Evolutionary conservation across 352 stramenopile genomes (phyloP).

Genomic region (Elongisporangium undulatum): DNA sequence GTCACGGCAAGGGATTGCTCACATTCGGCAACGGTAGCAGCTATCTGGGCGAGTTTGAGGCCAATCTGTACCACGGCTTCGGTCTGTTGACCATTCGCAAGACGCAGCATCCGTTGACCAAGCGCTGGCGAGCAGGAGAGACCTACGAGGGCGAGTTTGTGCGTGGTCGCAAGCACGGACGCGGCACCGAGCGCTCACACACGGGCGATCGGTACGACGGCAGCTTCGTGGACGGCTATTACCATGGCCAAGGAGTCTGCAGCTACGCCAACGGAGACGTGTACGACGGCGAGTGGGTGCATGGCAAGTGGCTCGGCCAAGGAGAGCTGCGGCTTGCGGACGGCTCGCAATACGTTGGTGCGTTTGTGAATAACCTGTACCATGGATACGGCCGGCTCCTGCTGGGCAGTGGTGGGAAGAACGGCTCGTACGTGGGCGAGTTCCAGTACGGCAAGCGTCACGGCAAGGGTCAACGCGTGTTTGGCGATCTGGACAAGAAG

Average conservation of each 20-base stretch:
- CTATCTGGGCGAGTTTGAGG: slow-evolving; percentile 53
- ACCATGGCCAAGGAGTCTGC: slow-evolving; percentile 49
- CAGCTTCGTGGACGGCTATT: slow-evolving; percentile 40
- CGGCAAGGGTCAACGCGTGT: slow-evolving; percentile 57
- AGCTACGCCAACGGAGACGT: slow-evolving; percentile 55
- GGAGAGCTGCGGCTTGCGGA: slow-evolving; percentile 42
- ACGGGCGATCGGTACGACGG: slow-evolving; percentile 52
- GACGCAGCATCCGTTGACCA: slow-evolving; percentile 57
- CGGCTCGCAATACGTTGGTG: slow-evolving; percentile 52
- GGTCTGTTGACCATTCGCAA: slow-evolving; percentile 46
- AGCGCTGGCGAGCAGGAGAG: slow-evolving; percentile 52
- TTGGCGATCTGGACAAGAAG: slow-evolving; percentile 27
- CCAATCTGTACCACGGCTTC: slow-evolving; percentile 61
- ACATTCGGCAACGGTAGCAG: slow-evolving; percentile 35
- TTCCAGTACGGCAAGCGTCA: slow-evolving; percentile 50
- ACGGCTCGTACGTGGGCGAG: slow-evolving; percentile 60
- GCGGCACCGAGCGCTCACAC: slow-evolving; percentile 28
- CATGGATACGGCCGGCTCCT: slow-evolving; percentile 56
- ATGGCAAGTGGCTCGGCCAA: slow-evolving; percentile 49
- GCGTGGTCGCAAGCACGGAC: slow-evolving; percentile 46
- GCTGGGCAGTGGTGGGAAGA: slow-evolving; percentile 34
- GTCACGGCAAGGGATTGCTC: slow-evolving; percentile 53
- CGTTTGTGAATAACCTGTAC: slow-evolving; percentile 43
- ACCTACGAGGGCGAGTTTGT: slow-evolving; percentile 66
- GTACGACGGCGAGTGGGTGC: slow-evolving; percentile 66